Conservation (phyloP, 352 stramenopile species). For the Phytophthora pseudosyringae region DNA sequence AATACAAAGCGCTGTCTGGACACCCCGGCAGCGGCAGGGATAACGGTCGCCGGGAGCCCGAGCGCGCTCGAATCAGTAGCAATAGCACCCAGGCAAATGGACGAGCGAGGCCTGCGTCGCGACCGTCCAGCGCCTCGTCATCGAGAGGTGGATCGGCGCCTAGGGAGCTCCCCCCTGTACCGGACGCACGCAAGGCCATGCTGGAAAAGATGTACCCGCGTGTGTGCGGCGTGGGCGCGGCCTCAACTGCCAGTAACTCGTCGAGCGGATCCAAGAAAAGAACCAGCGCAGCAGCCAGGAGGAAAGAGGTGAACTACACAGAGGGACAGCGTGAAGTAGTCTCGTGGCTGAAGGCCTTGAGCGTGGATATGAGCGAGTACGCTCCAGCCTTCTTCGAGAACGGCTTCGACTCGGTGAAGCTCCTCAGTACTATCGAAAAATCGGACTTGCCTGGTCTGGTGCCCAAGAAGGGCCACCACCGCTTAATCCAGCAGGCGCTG, state of each 20-base stretch:
- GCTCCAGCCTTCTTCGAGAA: constrained; percentile 88
- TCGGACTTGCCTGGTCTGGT: constrained; percentile 73
- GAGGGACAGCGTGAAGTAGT: constrained; percentile 83
- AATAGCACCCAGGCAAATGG: constrained; percentile 19
- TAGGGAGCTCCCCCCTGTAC: constrained; percentile 17
- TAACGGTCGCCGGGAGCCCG: constrained; percentile 21
- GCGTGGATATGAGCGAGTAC: constrained; percentile 88
- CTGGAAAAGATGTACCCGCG: constrained; percentile 85
- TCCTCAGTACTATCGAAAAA: constrained; percentile 79
- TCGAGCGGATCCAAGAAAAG: constrained; percentile 40
- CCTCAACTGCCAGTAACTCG: constrained; percentile 27
- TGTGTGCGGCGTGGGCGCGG: constrained; percentile 56
- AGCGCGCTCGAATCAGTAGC: constrained; percentile 28
- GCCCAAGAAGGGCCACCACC: constrained; percentile 86
- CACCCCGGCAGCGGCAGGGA: constrained; percentile 22
- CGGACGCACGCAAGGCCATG: constrained; percentile 65
- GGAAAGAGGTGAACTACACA: constrained; percentile 58
- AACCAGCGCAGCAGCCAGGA: constrained; percentile 34
- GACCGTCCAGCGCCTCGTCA: constrained; percentile 30
- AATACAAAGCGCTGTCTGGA: constrained; percentile 45
- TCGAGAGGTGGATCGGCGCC: constrained; percentile 22
- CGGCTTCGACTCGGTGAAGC: constrained; percentile 88
- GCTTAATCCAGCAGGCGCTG: constrained; percentile 81
- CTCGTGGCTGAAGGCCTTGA: constrained; percentile 71
- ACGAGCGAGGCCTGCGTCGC: constrained; percentile 25